Conservation (phyloP, 257 asterid species). For the Apocynum venetum region DNA sequence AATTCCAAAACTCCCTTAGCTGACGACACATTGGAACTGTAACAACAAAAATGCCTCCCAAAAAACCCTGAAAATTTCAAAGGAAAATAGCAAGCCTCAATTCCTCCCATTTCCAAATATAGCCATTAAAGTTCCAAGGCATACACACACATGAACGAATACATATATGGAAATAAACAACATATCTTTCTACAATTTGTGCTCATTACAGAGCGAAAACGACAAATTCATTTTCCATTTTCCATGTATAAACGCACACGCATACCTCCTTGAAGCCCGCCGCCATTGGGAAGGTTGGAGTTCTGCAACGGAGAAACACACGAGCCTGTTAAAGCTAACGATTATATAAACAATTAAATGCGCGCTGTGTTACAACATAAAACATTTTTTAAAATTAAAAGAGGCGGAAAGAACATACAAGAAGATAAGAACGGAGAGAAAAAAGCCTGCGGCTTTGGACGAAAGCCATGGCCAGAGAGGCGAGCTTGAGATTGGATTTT, state of each 20-base stretch:
- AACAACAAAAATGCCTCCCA: slow-evolving; percentile 30
- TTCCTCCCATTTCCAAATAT: slow-evolving; percentile 12
- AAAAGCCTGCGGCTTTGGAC: slow-evolving; percentile 38
- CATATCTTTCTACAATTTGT: background rate
- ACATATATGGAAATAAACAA: background rate
- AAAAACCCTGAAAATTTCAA: slow-evolving; percentile 32
- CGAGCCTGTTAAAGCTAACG: background rate
- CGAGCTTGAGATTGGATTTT: background rate
- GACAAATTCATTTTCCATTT: background rate
- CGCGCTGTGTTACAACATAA: background rate
- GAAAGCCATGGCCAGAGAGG: background rate
- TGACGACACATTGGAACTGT: slow-evolving; percentile 32
- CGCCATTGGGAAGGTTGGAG: slow-evolving; percentile 22
- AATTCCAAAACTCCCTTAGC: slow-evolving; percentile 38
- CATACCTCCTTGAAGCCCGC: slow-evolving; percentile 46
- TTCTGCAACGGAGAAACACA: slow-evolving; percentile 38
- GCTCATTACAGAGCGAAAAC: background rate
- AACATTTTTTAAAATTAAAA: background rate
- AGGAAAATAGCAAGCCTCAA: background rate
- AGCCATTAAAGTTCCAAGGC: background rate
- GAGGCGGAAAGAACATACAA: slow-evolving; percentile 26
- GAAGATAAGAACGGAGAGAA: slow-evolving; percentile 36
- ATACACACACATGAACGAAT: background rate
- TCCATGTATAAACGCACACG: background rate
- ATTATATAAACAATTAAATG: background rate